These are phyloP conservation scores for Entamoeba moshkovskii DNA, from an alignment of 208 protist genomes.

Conservation along the genomic window DNA sequence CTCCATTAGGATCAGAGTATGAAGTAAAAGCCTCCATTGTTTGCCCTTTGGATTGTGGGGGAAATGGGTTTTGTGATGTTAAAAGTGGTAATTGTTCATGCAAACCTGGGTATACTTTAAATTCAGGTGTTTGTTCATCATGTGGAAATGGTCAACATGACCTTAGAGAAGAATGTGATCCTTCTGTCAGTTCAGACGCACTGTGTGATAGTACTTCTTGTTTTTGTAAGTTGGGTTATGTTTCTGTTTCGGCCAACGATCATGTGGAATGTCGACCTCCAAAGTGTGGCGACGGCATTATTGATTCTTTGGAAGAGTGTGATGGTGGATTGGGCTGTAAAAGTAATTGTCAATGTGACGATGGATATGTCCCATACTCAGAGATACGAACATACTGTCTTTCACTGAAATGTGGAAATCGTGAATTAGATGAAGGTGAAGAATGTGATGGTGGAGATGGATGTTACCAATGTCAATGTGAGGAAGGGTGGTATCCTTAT, in stretches of 20 bases:
- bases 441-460: neutral
- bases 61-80: too few relatives aligned
- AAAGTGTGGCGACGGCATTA: neutral
- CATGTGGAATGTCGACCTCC: too few relatives aligned
- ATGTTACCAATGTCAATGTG: too few relatives aligned
- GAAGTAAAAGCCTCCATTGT: too few relatives aligned
- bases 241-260: neutral
- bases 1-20: too few relatives aligned
- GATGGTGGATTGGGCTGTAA: neutral
- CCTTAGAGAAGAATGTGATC: neutral
- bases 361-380: neutral
- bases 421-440: neutral
- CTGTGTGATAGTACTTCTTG: neutral
- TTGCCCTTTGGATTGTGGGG: too few relatives aligned
- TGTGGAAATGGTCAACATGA: neutral
- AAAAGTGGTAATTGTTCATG: too few relatives aligned
- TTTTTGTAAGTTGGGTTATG: neutral
- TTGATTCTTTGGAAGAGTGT: neutral
- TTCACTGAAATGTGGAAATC: neutral
- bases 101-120: too few relatives aligned
- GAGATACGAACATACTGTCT: neutral
- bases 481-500: too few relatives aligned
- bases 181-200: neutral
- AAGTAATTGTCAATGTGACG: neutral
- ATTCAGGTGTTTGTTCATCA: neutral